Percentiles rank a stretch among this genome's conserved stretches.
Evolutionary conservation across 192 early-diverging fungal genomes (phyloP).

Genomic region (Coemansia sp.): DNA sequence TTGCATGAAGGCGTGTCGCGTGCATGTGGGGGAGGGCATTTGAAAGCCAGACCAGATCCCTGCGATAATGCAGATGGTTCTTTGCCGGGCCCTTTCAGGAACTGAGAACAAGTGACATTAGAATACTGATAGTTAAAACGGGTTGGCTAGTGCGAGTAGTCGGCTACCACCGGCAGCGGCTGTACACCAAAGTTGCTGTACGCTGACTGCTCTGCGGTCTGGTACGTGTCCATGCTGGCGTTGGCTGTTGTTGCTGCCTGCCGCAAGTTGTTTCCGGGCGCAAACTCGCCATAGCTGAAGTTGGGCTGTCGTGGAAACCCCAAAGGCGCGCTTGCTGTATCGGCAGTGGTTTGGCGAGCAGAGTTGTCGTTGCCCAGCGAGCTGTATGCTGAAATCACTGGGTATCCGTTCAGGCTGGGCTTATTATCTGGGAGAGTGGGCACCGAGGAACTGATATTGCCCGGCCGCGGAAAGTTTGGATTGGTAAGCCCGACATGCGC

Average conservation of each 20-base stretch:
- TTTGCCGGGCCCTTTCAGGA: too few relatives aligned
- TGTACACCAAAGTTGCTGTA: constrained; percentile 10
- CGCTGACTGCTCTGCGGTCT: constrained; percentile 42
- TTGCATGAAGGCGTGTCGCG: too few relatives aligned
- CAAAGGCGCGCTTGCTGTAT: background rate
- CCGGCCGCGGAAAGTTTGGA: constrained; percentile 31
- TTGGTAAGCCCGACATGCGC: constrained; percentile 34
- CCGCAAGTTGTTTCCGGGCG: constrained; percentile 14
- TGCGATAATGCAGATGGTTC: too few relatives aligned
- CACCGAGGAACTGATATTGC: constrained; percentile 23
- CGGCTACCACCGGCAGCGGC: background rate
- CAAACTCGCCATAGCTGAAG: constrained; percentile 49
- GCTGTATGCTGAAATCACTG: constrained; percentile 19
- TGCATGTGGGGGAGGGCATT: too few relatives aligned
- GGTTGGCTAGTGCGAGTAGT: background rate
- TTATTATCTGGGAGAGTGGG: constrained; percentile 25
- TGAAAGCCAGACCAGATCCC: too few relatives aligned
- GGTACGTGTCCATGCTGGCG: constrained; percentile 45
- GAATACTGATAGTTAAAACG: too few relatives aligned
- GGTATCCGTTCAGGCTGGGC: constrained; percentile 43
- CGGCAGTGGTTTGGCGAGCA: background rate
- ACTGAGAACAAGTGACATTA: too few relatives aligned
- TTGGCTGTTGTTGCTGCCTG: constrained; percentile 22
- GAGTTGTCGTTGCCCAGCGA: constrained; percentile 12
- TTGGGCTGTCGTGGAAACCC: constrained; percentile 23